A percentile compares a stretch with the other conserved stretches of the same genome.
Evolutionary conservation across 495 filamentous ascomycete species (phyloP).

Genomic region (Sordaria brevicollis): DNA sequence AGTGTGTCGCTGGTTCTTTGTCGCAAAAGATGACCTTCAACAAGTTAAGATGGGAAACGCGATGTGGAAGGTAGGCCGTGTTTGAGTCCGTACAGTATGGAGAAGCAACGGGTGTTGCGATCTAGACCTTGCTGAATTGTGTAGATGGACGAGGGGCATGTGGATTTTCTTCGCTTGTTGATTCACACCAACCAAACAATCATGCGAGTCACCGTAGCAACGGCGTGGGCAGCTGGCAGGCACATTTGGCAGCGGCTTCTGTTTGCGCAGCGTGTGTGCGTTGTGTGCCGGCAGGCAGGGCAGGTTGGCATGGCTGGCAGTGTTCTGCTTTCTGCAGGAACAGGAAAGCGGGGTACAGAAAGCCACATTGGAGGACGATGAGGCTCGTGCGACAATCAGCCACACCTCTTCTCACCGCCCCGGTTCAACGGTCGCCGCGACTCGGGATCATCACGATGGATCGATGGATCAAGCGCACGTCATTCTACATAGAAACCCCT

Average conservation of each 20-base stretch:
- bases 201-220: conserved; percentile 14
- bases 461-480: background rate
- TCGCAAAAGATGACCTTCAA: background rate
- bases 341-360: background rate
- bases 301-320: too few species aligned
- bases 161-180: background rate
- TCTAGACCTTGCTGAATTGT: background rate
- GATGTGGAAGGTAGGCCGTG: background rate
- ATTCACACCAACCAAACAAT: conserved; percentile 9
- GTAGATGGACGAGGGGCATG: background rate
- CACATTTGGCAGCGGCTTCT: background rate
- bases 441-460: background rate
- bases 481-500: background rate
- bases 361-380: background rate
- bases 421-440: background rate
- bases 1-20: background rate
- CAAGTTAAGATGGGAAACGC: background rate
- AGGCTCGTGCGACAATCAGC: background rate
- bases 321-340: background rate
- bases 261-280: background rate
- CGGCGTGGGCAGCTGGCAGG: conserved; percentile 4
- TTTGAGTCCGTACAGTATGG: background rate
- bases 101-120: background rate
- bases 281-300: background rate
- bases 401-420: background rate